Conservation (phyloP, 768 basidiomycete genomes). For the Mycena belliarum region DNA sequence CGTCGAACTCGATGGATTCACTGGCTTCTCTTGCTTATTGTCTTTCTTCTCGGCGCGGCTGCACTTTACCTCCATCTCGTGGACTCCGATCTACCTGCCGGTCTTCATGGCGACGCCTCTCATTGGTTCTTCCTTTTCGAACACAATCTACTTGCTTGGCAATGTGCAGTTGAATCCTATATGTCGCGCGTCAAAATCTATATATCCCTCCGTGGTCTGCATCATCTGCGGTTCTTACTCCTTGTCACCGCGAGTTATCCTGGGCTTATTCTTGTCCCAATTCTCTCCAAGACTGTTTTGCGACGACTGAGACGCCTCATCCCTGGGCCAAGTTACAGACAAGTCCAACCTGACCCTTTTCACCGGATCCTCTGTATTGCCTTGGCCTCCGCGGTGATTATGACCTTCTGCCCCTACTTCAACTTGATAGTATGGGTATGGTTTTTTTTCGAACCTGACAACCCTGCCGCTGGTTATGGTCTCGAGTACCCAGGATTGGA, state of each 20-base stretch:
- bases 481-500: too few relatives aligned
- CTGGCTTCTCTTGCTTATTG: background rate
- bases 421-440: background rate
- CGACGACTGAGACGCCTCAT: background rate
- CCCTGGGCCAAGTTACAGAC: background rate
- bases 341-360: background rate
- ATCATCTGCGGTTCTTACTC: background rate
- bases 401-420: background rate
- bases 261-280: background rate
- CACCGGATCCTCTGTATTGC: background rate
- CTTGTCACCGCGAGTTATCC: background rate
- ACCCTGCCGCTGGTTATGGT: too few relatives aligned
- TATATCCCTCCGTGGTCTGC: background rate
- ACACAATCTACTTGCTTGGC: background rate
- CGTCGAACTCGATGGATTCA: background rate
- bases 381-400: background rate
- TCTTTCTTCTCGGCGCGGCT: background rate
- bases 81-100: background rate
- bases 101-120: background rate
- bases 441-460: background rate
- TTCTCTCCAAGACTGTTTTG: too few relatives aligned
- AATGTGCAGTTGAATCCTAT: background rate
- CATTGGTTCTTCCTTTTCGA: background rate
- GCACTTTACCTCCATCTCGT: background rate
- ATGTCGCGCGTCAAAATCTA: background rate